Conservation (phyloP, 2,329 filamentous ascomycete genomes). For the Beauveria sp. region DNA sequence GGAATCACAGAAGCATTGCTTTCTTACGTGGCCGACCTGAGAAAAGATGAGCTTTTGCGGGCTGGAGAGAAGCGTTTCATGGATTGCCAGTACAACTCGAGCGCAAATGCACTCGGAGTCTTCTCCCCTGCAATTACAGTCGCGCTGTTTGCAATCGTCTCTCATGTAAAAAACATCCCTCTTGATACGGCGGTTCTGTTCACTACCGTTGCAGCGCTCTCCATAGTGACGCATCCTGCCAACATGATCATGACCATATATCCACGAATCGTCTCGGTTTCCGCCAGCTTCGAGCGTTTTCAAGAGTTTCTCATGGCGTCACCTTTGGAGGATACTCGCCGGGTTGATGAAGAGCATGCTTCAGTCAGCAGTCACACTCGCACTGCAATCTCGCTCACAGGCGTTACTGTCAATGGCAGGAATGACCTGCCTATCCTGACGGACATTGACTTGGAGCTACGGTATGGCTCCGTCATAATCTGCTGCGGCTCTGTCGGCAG, state of each 20-base stretch:
- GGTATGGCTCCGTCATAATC: not conserved
- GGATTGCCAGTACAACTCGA: slow-evolving; percentile 9
- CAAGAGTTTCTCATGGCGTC: slow-evolving; percentile 6
- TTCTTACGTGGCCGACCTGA: not conserved
- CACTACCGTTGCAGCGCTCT: slow-evolving; percentile 5
- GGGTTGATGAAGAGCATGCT: not conserved
- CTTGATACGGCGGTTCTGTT: slow-evolving; percentile 6
- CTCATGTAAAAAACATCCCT: not conserved
- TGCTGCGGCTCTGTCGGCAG: slow-evolving; percentile 10
- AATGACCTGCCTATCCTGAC: not conserved
- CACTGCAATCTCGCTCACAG: not conserved
- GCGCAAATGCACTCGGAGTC: slow-evolving; percentile 6
- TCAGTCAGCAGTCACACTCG: not conserved
- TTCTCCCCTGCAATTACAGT: slow-evolving; percentile 10
- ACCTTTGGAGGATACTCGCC: not conserved
- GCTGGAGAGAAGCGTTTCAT: slow-evolving; percentile 1
- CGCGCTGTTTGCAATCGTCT: slow-evolving; percentile 1
- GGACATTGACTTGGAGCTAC: not conserved
- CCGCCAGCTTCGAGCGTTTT: slow-evolving; percentile 7
- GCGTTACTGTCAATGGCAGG: not conserved
- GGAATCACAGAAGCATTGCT: slow-evolving; percentile 2
- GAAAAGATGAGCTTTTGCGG: not conserved
- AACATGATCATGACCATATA: slow-evolving; percentile 17
- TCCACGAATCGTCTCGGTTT: slow-evolving; percentile 4
- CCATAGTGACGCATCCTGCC: slow-evolving; percentile 14